Evolutionary conservation across 2,329 filamentous ascomycete species (phyloP), one percentile per base, ranked within the genome.

Genomic region (Huntiella omanensis): DNA sequence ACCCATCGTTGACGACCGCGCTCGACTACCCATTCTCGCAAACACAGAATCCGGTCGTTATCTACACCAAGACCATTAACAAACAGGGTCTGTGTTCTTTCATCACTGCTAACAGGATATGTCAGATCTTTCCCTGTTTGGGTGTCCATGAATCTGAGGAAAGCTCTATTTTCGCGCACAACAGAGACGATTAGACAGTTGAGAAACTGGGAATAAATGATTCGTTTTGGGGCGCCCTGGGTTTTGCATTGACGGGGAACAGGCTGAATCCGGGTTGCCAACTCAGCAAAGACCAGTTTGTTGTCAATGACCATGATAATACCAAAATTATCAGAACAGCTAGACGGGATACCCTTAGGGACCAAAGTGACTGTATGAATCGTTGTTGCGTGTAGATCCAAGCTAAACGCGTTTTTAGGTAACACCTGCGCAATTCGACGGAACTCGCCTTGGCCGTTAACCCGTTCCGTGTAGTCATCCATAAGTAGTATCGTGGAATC

Each of bases 21-120:
- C 32, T 64, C 60, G 51, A 72, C 75, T 4, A 65, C 57, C 81
- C 81, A 86, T 50, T 83, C 75, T 1, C 69, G 58, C 5, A 86
- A 58, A 1, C 71, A 67, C 38, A 73, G 65, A 1, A 86, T 70
- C 35, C 66, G 67, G 51, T 81, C 76, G 1, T 70, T 70, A 1
- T 59, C 52, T 39, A 71, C 66, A 1, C 71, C 72, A 12, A 85
- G 62, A 3, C 70, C 69, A 12, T 65, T 67, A 28, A 78, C 69
- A 48, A 69, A 71, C 1, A 67, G 60, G 0, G 65, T 57, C 0
- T 60, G 55, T 3, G 62, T 58, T 12, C 10, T 28, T 28, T 60
- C 62, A 2, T 61, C 59, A 36, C 61, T 67, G 47, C 69, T 63
- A 2, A 58, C 55, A 0, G 73, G 62, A 10, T 55, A 52, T 0